A percentile compares a stretch with the other conserved stretches of the same genome.
phyloP scores from a whole-genome alignment of 2,329 filamentous ascomycete genomes.

The Colletotrichum shisoi region DNA sequence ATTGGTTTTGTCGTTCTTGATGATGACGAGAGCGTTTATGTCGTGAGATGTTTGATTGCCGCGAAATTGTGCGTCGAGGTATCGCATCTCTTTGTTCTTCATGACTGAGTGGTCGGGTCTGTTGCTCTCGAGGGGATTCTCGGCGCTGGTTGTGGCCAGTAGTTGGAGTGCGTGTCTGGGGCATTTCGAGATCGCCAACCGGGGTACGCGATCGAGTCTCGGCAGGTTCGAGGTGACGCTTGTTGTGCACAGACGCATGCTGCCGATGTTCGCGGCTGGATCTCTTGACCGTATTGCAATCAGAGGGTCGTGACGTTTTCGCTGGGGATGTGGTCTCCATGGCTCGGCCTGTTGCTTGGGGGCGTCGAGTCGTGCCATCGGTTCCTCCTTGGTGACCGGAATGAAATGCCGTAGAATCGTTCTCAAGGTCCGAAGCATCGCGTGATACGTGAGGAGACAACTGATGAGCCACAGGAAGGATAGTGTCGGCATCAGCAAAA shows the following conservation, averaged over 20 bases:
- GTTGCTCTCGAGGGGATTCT: not conserved
- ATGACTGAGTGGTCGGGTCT: not conserved
- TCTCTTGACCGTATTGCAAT: not conserved
- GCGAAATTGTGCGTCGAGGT: conserved; percentile 3
- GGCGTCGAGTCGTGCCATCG: not conserved
- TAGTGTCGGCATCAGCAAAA: conserved; percentile 21
- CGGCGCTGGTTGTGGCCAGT: not conserved
- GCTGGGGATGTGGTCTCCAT: not conserved
- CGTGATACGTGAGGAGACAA: not conserved
- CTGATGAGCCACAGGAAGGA: not conserved
- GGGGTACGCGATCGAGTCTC: not conserved
- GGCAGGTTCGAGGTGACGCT: not conserved
- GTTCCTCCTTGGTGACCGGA: too few species aligned
- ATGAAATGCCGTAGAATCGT: not conserved
- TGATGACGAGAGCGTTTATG: not conserved
- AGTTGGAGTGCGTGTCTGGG: not conserved
- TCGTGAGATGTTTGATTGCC: conserved; percentile 14
- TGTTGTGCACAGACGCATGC: not conserved
- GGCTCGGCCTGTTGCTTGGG: not conserved
- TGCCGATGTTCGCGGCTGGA: not conserved
- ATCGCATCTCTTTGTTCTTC: not conserved
- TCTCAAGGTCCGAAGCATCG: not conserved
- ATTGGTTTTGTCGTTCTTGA: not conserved
- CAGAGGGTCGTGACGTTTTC: not conserved
- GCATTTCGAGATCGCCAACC: conserved; percentile 27